Evolutionary conservation across 768 basidiomycete species (phyloP), one percentile per base, ranked within the genome.

Genomic region (Basidioascus undulatus): DNA sequence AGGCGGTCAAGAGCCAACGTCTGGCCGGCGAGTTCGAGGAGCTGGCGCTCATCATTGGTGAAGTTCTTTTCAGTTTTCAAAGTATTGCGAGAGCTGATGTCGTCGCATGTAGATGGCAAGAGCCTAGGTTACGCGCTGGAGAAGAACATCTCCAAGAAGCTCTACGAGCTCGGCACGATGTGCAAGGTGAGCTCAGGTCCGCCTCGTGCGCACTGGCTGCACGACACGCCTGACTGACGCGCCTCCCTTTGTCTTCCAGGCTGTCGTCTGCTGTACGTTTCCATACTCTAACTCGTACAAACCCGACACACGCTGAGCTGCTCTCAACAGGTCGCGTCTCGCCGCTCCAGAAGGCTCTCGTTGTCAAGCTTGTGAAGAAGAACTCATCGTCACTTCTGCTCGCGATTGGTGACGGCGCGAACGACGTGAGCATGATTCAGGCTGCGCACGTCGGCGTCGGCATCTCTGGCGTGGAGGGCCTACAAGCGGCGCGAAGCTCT

Each of bases 381-480:
- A 87, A 89, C 56, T 73, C 76, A 50, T 82, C 83, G 43, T 68
- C 84, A 6, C 82, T 92, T 40, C 64, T 92, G n/a, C 69, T 96
- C 8, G 89, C 89, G 3, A 94, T 96, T 38, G 89, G 89, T 18
- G 89, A 96, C 48, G 89, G 89, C 37, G 89, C 89, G 2, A 96
- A 94, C 57, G 89, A 96, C 57, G 89, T 96, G 50, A 82, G 82
- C 55, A 96, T 96, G 89, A 96, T 96, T 44, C 89, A 96, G 55
- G 89, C 89, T 27, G 89, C 89, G 0, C 89, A 96, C 54, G 81
- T 96, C 35, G 89, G 89, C 24, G 76, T 96, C 41, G 89, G 89
- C 51, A 96, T 96, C 36, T 94, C 87, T 34, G 89, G 89, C 40
- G 80, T 94, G 19, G 89, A 98, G 77, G 92, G 92, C 59, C 63